Evolutionary conservation across 2,329 filamentous ascomycete genomes (phyloP).

Genomic region (Aspergillus ustus): DNA sequence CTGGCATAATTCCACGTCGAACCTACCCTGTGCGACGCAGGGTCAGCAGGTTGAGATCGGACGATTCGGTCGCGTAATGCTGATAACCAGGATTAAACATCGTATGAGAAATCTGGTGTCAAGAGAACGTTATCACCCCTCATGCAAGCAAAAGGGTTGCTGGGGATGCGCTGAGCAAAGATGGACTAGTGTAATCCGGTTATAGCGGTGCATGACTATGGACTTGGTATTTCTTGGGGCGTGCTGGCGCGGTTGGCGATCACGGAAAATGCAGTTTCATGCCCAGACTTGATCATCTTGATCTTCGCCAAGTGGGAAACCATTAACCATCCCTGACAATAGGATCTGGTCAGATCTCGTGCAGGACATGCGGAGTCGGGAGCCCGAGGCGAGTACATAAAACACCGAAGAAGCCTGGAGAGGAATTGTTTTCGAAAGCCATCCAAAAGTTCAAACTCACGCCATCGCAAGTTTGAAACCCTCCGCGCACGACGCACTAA

Average conservation of each 20-base stretch:
- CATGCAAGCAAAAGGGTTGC: not conserved
- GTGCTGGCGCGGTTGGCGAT: conserved; percentile 19
- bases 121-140: conserved; percentile 8
- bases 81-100: conserved; percentile 14
- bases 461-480: not conserved
- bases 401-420: not conserved
- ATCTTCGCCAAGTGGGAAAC: conserved; percentile 4
- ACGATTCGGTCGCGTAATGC: conserved; percentile 28
- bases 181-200: conserved; percentile 9
- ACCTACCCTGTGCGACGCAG: not conserved
- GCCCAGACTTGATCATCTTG: conserved; percentile 16
- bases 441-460: not conserved
- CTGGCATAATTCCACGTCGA: conserved; percentile 1
- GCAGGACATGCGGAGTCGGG: not conserved
- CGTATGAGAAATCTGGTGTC: conserved; percentile 5
- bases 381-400: not conserved
- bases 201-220: conserved; percentile 10
- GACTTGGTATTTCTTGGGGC: conserved; percentile 17
- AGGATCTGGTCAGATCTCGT: not conserved
- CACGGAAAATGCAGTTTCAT: conserved; percentile 13
- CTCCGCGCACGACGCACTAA: not conserved
- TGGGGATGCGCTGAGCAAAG: not conserved
- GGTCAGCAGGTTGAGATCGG: conserved; percentile 10
- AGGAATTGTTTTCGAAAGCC: not conserved
- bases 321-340: not conserved